Evolutionary conservation across 1,284 basidiomycete genomes (phyloP).

Genomic region (Butyriboletus appendiculatus): DNA sequence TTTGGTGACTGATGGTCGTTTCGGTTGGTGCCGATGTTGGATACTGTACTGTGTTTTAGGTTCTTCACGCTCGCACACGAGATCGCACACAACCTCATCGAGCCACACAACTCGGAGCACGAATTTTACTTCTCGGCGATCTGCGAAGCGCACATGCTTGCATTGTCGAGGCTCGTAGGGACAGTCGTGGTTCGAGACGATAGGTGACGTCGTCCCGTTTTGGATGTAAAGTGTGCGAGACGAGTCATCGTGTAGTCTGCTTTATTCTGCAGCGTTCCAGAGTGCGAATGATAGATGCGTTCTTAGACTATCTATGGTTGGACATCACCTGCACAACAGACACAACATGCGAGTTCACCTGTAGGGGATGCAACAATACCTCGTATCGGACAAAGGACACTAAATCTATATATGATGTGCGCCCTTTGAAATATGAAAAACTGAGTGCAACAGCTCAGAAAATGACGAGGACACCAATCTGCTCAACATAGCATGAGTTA

Average conservation of each 20-base stretch:
- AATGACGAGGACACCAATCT: no score
- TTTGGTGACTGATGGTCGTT: background rate
- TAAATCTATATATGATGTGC: no score
- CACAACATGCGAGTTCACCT: no score
- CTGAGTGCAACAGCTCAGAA: no score
- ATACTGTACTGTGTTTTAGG: conserved; percentile 41
- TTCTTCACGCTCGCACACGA: conserved; percentile 94
- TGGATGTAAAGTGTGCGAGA: no score
- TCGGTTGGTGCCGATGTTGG: background rate
- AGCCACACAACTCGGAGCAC: conserved; percentile 81
- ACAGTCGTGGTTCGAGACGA: background rate
- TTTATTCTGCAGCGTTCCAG: background rate
- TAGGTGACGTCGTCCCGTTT: no score
- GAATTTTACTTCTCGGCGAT: conserved; percentile 95
- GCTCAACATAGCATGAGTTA: no score
- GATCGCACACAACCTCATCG: conserved; percentile 82
- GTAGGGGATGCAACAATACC: no score
- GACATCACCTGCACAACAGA: background rate
- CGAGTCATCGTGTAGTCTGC: background rate
- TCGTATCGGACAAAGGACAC: no score
- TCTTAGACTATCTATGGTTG: background rate
- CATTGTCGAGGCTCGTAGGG: conserved; percentile 30
- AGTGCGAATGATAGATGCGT: background rate
- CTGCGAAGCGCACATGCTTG: conserved; percentile 62
- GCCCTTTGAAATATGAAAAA: no score